phyloP scores from a whole-genome alignment of 2,329 filamentous ascomycete species.

The Phaeosphaeria sp. region DNA sequence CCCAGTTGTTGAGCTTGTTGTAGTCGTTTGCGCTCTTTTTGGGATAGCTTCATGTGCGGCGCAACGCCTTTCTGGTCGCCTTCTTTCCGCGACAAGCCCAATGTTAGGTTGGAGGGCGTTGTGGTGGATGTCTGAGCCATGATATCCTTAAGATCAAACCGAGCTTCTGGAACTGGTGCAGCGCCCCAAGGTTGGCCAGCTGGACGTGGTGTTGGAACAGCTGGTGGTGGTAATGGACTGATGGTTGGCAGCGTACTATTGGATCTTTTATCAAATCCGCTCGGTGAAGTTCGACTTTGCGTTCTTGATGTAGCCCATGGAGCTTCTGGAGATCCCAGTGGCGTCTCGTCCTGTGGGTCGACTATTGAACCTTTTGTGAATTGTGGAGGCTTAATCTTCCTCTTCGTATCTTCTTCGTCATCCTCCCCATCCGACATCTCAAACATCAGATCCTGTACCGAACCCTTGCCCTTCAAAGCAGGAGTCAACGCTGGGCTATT shows the following conservation, averaged over 20 bases:
- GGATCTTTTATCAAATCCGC: constrained; percentile 10
- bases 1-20: constrained; percentile 48
- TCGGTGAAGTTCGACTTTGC: constrained; percentile 23
- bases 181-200: constrained; percentile 60
- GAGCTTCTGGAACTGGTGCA: constrained; percentile 63
- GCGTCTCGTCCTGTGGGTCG: constrained; percentile 15
- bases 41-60: constrained; percentile 72
- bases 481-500: constrained; percentile 71
- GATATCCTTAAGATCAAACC: constrained; percentile 78
- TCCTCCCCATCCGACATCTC: constrained; percentile 85
- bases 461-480: constrained; percentile 70
- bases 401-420: constrained; percentile 13
- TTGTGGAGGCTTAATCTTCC: constrained; percentile 30
- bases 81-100: constrained; percentile 57
- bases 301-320: constrained; percentile 29
- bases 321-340: constrained; percentile 29
- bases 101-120: constrained; percentile 60
- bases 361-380: constrained; percentile 18
- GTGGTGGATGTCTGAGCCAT: constrained; percentile 67
- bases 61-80: constrained; percentile 44
- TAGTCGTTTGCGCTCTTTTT: constrained; percentile 82
- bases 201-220: constrained; percentile 28
- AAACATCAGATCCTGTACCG: constrained; percentile 82
- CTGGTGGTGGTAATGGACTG: constrained; percentile 28
- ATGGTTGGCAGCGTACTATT: constrained; percentile 26